A percentile compares a stretch with the other conserved stretches of the same genome.
Evolutionary conservation across 1,284 basidiomycete genomes (phyloP).

Genomic region (Termitomyces sp.): DNA sequence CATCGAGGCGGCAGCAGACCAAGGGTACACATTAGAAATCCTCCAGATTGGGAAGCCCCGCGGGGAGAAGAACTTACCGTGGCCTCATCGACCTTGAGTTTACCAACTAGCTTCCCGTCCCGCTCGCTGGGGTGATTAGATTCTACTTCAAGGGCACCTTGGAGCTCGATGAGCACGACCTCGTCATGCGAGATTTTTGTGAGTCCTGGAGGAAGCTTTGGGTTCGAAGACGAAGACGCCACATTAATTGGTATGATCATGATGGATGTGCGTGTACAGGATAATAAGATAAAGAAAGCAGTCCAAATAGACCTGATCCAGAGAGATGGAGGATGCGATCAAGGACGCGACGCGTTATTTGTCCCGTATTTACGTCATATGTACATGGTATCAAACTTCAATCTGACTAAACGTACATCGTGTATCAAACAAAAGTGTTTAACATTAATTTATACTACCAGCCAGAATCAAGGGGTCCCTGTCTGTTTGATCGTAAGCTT

Average conservation of each 20-base stretch:
- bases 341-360: conserved; percentile 16
- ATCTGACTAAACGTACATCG: neutral
- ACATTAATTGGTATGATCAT: conserved; percentile 55
- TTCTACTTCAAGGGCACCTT: conserved; percentile 66
- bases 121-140: conserved; percentile 38
- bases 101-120: conserved; percentile 62
- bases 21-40: neutral
- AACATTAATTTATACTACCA: neutral
- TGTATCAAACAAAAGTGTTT: neutral
- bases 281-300: neutral
- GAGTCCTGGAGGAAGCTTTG: conserved; percentile 51
- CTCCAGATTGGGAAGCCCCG: neutral
- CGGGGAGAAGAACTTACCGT: conserved; percentile 31
- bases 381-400: neutral
- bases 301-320: neutral
- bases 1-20: neutral
- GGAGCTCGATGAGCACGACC: conserved; percentile 69
- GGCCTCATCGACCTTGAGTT: conserved; percentile 46
- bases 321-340: neutral
- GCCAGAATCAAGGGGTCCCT: neutral
- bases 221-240: conserved; percentile 26
- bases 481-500: neutral
- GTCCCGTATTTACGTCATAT: conserved; percentile 3
- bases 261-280: neutral
- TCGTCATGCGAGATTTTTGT: conserved; percentile 66